These are phyloP conservation scores for Luvunga scandens DNA, from an alignment of 345 rosid species.

Conservation along the genomic window DNA sequence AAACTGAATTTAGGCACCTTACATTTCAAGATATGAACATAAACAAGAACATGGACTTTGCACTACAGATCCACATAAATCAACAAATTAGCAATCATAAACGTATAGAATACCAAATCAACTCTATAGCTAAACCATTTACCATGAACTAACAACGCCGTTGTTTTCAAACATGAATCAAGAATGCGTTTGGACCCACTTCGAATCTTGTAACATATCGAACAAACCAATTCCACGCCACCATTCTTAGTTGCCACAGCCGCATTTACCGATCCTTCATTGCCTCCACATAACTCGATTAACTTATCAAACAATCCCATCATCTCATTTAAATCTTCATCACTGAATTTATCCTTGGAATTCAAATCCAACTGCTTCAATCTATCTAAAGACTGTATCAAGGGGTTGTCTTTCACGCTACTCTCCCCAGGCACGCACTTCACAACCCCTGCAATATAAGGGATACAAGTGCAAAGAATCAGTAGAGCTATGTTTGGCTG, in stretches of 20 bases:
- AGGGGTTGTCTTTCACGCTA: slow-evolving; percentile 56
- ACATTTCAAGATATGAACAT: not conserved
- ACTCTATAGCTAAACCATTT: not conserved
- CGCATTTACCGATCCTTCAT: slow-evolving; percentile 48
- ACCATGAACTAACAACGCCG: slow-evolving; percentile 68
- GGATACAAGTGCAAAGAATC: not conserved
- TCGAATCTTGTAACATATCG: slow-evolving; percentile 54
- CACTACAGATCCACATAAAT: not conserved
- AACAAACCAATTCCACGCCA: slow-evolving; percentile 61
- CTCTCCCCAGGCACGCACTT: slow-evolving; percentile 71
- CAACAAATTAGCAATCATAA: not conserved
- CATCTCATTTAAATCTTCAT: slow-evolving; percentile 42
- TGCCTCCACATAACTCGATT: slow-evolving; percentile 33
- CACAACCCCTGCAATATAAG: slow-evolving; percentile 53
- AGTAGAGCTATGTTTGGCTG: not conserved
- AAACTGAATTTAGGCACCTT: not conserved
- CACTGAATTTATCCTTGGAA: slow-evolving; percentile 20
- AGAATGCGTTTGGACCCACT: slow-evolving; percentile 24
- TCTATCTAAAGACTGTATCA: slow-evolving; percentile 57
- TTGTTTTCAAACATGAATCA: slow-evolving; percentile 53
- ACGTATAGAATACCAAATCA: not conserved
- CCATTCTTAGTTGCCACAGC: slow-evolving; percentile 69
- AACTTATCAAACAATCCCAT: slow-evolving; percentile 45
- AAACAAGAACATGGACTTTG: not conserved
- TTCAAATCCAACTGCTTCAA: slow-evolving; percentile 38